Evolutionary conservation across 495 filamentous ascomycete genomes (phyloP).

Genomic region (Penicillium alfredii): DNA sequence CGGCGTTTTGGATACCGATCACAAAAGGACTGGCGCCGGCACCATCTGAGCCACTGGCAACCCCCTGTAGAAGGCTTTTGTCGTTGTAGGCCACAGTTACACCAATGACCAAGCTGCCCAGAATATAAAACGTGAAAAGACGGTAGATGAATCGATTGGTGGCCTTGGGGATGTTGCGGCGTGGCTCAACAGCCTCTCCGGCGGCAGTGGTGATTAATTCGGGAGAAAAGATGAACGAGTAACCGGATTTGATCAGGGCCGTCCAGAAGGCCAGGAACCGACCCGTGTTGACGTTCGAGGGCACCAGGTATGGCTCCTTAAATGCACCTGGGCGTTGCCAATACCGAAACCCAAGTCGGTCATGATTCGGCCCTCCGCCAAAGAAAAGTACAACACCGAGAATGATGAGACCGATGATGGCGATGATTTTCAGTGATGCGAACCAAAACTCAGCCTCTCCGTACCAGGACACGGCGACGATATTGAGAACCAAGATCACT

Average conservation of each 20-base stretch:
- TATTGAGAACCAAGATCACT: conserved; percentile 58
- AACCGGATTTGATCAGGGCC: conserved; percentile 39
- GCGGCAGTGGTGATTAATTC: conserved; percentile 73
- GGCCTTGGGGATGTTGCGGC: conserved; percentile 70
- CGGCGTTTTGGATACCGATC: conserved; percentile 52
- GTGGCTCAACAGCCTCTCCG: conserved; percentile 71
- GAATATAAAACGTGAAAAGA: conserved; percentile 70
- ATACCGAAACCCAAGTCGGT: conserved; percentile 64
- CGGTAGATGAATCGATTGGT: conserved; percentile 78
- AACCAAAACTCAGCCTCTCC: conserved; percentile 74
- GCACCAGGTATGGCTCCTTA: conserved; percentile 42
- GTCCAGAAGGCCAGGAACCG: conserved; percentile 39
- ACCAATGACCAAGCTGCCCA: conserved; percentile 50
- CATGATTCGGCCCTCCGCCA: conserved; percentile 56
- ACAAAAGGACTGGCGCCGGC: conserved; percentile 51
- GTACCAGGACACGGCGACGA: conserved; percentile 60
- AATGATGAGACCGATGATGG: conserved; percentile 63
- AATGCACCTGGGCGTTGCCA: conserved; percentile 67
- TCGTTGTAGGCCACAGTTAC: conserved; percentile 50
- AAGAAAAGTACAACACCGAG: conserved; percentile 62
- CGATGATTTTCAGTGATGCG: conserved; percentile 68
- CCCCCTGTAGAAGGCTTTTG: conserved; percentile 43
- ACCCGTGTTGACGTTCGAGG: conserved; percentile 23
- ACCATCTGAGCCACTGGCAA: conserved; percentile 37
- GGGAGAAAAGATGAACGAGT: conserved; percentile 56